Evolutionary conservation across 768 basidiomycete species (phyloP).

Genomic region (Termitomyces sp.): DNA sequence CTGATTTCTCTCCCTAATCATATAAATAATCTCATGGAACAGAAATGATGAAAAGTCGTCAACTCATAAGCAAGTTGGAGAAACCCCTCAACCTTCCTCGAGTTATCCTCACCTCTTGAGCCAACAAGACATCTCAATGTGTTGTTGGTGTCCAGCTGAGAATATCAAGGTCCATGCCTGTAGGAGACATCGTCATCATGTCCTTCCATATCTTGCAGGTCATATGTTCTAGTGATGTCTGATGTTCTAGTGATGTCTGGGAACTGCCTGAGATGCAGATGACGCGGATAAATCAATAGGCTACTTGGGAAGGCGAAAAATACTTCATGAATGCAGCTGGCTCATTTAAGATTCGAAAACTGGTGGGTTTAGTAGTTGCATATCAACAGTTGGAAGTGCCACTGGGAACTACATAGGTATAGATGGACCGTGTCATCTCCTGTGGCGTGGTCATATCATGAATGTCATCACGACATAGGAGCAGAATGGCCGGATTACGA

Average conservation of each 20-base stretch:
- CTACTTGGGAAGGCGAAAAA: not conserved
- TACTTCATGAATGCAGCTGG: not conserved
- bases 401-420: not conserved
- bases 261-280: not conserved
- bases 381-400: not conserved
- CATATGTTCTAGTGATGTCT: not conserved
- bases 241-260: not conserved
- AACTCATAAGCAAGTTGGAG: too few relatives aligned
- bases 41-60: not conserved
- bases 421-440: not conserved
- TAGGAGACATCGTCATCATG: not conserved
- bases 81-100: not conserved
- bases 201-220: not conserved
- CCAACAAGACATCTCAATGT: not conserved
- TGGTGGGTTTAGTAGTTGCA: not conserved
- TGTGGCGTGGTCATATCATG: too few relatives aligned
- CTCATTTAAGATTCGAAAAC: not conserved
- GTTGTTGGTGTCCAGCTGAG: not conserved
- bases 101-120: not conserved
- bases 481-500: not conserved
- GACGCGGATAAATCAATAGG: not conserved
- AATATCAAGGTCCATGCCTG: not conserved
- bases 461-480: not conserved
- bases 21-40: not conserved
- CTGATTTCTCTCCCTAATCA: not conserved